Evolutionary conservation across 2,329 filamentous ascomycete species (phyloP).

Genomic region (Davidsoniella eucalypti): DNA sequence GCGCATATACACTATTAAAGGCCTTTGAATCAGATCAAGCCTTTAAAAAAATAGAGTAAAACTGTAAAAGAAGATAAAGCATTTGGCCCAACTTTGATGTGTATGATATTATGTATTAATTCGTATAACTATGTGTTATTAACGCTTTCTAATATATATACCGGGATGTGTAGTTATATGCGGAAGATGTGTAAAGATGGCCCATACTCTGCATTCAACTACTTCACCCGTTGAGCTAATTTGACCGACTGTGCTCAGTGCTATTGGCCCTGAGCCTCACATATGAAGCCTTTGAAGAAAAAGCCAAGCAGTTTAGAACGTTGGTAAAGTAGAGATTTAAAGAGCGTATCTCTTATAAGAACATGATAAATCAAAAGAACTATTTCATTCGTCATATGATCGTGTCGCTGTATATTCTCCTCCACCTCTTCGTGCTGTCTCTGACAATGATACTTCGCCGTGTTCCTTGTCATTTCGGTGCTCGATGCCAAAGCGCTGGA

Average conservation of each 20-base stretch:
- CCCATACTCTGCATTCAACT: background rate
- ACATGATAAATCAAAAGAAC: too few species aligned
- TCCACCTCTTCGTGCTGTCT: background rate
- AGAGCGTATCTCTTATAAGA: too few species aligned
- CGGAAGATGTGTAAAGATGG: background rate
- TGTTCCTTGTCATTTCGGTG: too few species aligned
- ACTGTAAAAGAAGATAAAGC: background rate
- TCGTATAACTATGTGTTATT: conserved; percentile 5
- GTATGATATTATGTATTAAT: conserved; percentile 1
- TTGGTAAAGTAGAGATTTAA: too few species aligned
- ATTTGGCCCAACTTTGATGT: background rate
- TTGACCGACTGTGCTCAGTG: too few species aligned
- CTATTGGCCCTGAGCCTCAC: too few species aligned
- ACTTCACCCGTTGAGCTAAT: background rate
- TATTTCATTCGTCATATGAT: background rate
- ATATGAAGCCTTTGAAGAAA: too few species aligned
- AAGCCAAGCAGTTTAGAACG: too few species aligned
- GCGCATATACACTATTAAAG: conserved; percentile 34
- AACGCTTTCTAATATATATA: background rate
- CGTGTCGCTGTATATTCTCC: background rate
- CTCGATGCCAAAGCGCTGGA: too few species aligned
- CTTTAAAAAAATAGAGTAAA: conserved; percentile 11
- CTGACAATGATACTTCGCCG: too few species aligned
- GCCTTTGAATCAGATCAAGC: conserved; percentile 7
- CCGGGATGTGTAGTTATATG: background rate